Evolutionary conservation across 106 monocot genomes (phyloP).

Genomic region (Allium fistulosum): DNA sequence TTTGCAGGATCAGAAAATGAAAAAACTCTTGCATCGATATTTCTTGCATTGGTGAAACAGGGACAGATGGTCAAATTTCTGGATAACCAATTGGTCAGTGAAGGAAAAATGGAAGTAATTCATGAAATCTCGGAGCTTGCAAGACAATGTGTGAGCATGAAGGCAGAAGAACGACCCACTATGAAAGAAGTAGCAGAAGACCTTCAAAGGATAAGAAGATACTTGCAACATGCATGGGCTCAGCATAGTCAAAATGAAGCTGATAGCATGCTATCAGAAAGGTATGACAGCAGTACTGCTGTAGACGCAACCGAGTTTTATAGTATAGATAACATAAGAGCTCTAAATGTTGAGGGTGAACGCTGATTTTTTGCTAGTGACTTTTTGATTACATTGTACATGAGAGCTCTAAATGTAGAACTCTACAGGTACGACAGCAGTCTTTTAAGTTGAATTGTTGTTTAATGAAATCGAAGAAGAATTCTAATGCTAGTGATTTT

Average conservation of each 20-base stretch:
- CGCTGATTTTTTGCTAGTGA: no score
- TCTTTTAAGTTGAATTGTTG: no score
- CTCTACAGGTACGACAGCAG: no score
- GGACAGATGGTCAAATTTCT: conserved; percentile 9
- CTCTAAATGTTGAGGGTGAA: no score
- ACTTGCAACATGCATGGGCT: neutral
- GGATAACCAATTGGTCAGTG: conserved; percentile 13
- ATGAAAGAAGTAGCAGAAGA: conserved; percentile 27
- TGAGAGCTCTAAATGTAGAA: no score
- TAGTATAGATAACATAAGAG: neutral
- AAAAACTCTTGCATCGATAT: conserved; percentile 15
- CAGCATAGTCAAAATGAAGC: neutral
- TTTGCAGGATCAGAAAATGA: neutral
- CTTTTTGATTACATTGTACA: no score
- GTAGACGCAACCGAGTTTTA: neutral
- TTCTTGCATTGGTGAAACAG: conserved; percentile 19
- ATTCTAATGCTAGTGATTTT: no score
- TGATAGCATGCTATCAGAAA: neutral
- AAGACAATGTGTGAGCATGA: conserved; percentile 12
- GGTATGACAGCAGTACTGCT: no score
- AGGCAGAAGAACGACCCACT: conserved; percentile 19
- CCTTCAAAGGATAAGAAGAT: conserved; percentile 1
- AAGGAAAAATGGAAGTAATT: conserved; percentile 7
- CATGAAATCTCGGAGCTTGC: conserved; percentile 11
- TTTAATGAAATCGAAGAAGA: no score